phyloP scores from a whole-genome alignment of 495 filamentous ascomycete species.

The Pseudevernia furfuracea region DNA sequence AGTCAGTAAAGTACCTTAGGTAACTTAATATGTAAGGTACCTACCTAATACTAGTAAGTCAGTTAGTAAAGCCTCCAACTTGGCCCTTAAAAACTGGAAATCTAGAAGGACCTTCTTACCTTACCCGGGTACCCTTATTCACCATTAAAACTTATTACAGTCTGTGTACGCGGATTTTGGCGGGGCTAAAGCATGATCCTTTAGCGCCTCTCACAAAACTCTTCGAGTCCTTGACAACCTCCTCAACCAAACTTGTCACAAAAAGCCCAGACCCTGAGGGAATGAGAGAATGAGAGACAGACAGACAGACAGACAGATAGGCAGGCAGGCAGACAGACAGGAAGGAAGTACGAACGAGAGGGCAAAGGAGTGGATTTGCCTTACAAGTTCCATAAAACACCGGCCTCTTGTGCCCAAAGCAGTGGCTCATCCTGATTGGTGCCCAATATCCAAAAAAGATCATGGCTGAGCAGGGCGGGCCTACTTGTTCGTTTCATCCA shows the following conservation, averaged over 20 bases:
- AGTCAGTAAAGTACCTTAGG: too few relatives aligned
- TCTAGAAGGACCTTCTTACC: too few relatives aligned
- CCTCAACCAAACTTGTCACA: slow-evolving; percentile 5
- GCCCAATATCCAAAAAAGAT: not conserved
- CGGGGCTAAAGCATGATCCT: slow-evolving; percentile 9
- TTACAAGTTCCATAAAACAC: not conserved
- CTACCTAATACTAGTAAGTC: too few relatives aligned
- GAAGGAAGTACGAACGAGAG: not conserved
- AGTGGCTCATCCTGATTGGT: slow-evolving; percentile 8
- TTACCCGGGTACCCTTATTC: too few relatives aligned
- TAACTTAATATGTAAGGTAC: too few relatives aligned
- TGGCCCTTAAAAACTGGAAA: too few relatives aligned
- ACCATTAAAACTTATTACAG: too few relatives aligned
- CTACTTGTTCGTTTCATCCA: slow-evolving; percentile 11
- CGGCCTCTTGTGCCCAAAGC: not conserved
- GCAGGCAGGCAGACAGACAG: not conserved
- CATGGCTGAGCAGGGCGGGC: slow-evolving; percentile 4
- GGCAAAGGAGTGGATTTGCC: not conserved
- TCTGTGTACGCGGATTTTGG: not conserved
- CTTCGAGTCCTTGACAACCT: slow-evolving; percentile 1
- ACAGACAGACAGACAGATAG: not conserved
- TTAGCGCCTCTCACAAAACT: slow-evolving; percentile 11
- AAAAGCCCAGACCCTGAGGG: not conserved
- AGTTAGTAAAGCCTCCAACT: too few relatives aligned
- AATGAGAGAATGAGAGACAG: not conserved